Conservation (phyloP, 768 basidiomycete genomes). For the Suillus subluteus region DNA sequence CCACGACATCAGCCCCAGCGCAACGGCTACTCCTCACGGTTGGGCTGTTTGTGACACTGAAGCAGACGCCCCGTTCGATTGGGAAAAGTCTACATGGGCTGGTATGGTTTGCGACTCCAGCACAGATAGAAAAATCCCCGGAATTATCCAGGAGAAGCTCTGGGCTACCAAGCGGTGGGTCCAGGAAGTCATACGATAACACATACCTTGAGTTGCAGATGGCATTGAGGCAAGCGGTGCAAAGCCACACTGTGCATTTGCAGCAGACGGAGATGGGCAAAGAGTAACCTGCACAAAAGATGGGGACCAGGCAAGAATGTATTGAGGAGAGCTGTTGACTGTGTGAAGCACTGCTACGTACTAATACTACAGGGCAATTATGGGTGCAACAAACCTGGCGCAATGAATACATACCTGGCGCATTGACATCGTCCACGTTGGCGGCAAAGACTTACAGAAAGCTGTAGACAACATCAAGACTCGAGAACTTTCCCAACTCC, state of each 20-base stretch:
- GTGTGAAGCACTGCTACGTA: constrained; percentile 71
- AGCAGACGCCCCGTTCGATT: constrained; percentile 21
- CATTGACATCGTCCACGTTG: background rate
- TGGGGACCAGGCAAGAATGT: constrained; percentile 72
- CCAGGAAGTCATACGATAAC: background rate
- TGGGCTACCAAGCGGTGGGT: constrained; percentile 50
- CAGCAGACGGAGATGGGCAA: constrained; percentile 31
- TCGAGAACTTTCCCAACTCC: background rate
- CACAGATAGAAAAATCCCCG: constrained; percentile 79
- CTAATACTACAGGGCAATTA: constrained; percentile 20
- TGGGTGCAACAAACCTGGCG: background rate
- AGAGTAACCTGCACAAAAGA: constrained; percentile 43
- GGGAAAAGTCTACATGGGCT: constrained; percentile 43
- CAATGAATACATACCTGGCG: constrained; percentile 1
- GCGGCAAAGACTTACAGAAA: background rate
- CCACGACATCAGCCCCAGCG: constrained; percentile 75
- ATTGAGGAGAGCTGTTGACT: constrained; percentile 74
- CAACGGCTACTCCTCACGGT: constrained; percentile 66
- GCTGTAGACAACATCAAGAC: constrained; percentile 7
- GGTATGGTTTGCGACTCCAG: constrained; percentile 70
- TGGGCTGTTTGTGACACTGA: constrained; percentile 17
- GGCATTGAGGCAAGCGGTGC: constrained; percentile 67
- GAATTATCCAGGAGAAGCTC: constrained; percentile 63
- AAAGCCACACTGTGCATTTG: constrained; percentile 47
- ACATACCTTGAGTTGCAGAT: constrained; percentile 59